Conservation (phyloP, 2,329 filamentous ascomycete genomes). For the Pyricularia sp. region DNA sequence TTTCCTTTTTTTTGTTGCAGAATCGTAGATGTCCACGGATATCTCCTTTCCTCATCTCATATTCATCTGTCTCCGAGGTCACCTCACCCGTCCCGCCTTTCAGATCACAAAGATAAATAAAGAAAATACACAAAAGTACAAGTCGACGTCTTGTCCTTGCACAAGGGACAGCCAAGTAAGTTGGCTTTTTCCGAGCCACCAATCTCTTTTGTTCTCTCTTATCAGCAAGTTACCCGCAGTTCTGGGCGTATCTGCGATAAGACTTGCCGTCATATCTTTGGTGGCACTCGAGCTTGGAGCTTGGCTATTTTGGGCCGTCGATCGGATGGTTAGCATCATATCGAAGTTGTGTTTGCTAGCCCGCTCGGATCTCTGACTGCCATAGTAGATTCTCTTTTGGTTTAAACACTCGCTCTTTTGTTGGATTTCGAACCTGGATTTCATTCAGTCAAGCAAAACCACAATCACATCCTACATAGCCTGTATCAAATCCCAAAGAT, state of each 20-base stretch:
- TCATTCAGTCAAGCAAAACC: neutral
- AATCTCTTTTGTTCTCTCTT: neutral
- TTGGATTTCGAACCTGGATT: neutral
- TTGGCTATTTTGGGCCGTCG: neutral
- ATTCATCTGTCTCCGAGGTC: neutral
- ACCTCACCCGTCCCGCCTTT: neutral
- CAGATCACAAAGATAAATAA: neutral
- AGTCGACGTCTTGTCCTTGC: neutral
- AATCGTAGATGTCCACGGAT: neutral
- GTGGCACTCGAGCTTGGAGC: neutral
- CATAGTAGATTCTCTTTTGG: neutral
- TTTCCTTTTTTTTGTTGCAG: neutral
- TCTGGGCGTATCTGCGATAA: neutral
- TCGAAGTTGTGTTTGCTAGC: neutral
- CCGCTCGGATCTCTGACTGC: neutral
- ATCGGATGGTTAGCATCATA: neutral
- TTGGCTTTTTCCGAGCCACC: neutral
- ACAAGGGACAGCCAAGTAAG: neutral
- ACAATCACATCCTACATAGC: neutral
- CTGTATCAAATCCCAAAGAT: constrained; percentile 6
- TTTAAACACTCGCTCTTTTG: neutral
- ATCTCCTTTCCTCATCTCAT: neutral
- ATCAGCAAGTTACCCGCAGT: neutral
- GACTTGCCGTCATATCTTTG: neutral
- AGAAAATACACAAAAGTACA: no score